Base-by-base conservation (phyloP, 2,329 filamentous ascomycete genomes). In the Aspergillus fischeri region DNA sequence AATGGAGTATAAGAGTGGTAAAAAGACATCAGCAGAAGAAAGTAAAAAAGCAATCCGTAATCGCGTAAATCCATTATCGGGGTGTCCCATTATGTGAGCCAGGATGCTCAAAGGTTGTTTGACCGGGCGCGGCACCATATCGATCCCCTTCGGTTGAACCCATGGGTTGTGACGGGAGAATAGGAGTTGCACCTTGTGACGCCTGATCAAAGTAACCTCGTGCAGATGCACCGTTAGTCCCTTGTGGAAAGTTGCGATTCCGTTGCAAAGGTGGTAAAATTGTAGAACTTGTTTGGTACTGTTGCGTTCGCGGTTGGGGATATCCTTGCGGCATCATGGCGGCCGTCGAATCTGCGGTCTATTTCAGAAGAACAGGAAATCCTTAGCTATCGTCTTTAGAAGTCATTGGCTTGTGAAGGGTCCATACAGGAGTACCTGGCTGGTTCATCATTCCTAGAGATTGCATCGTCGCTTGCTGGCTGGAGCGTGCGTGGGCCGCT, bases 361-460 rank as follows among this genome's bases (percentile, higher is more conserved):
- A 60, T 60, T 59, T 47, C 6, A 59, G 65, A 64, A 59, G 54
- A 62, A 58, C 60, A 64, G 58, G 38, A 60, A 62, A 63, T 67
- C 61, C 63, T 72, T 71, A 68, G 62, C 63, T 63, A 49, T 63
- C 60, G 55, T 60, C 52, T 50, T 48, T 45, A 58, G 53, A 54
- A 54, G 57, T 64, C 63, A 68, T 60, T 62, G 62, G 58, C 59
- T 65, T 54, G 63, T 57, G 59, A 61, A 63, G 61, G 63, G 62
- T 63, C 61, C 70, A 66, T 74, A 74, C 71, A 69, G 72, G 72
- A 58, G 72, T 74, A 50, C 70, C 69, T 59, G 71, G 69, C 59
- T 68, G 70, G 56, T 73, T 74, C 65, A 73, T 70, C 59, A 70
- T 67, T 58, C 70, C 70, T 49, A 74, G 49, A 49, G 71, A 68